These are phyloP conservation scores for Xanthoconium separans DNA, from an alignment of 1,284 basidiomycete genomes.

Conservation along the genomic window DNA sequence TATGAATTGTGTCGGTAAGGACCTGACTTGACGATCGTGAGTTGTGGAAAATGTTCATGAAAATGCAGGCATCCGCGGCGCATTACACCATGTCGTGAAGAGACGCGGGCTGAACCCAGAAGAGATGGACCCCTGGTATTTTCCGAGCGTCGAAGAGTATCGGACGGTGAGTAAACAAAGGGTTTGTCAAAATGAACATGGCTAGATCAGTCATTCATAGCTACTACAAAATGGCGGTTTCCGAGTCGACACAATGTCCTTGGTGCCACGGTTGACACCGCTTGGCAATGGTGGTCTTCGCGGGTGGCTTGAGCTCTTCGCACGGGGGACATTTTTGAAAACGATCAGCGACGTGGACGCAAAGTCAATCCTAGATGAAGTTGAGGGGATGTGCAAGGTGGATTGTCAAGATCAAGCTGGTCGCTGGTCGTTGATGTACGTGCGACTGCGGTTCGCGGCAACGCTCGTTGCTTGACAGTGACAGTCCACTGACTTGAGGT, in stretches of 20 bases:
- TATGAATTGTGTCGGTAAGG: conserved; percentile 62
- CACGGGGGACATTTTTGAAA: conserved; percentile 53
- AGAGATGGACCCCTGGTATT: conserved; percentile 78
- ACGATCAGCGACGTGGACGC: conserved; percentile 54
- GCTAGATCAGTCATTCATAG: conserved; percentile 32
- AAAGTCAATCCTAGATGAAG: conserved; percentile 61
- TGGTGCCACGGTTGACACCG: conserved; percentile 70
- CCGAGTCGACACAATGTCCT: conserved; percentile 50
- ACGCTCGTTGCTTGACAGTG: conserved; percentile 27
- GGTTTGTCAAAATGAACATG: not conserved
- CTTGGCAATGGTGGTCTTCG: conserved; percentile 54
- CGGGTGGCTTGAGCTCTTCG: conserved; percentile 75
- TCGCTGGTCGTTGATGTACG: conserved; percentile 73
- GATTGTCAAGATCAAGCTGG: conserved; percentile 61
- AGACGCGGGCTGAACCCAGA: conserved; percentile 59
- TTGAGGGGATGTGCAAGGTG: conserved; percentile 53
- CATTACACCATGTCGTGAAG: conserved; percentile 55
- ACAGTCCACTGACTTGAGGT: conserved; percentile 12
- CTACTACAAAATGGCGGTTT: conserved; percentile 60
- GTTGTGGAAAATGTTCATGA: not conserved
- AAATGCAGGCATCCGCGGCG: conserved; percentile 55
- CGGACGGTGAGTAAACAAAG: conserved; percentile 40
- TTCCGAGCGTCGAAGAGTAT: conserved; percentile 72
- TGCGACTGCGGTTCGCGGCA: conserved; percentile 58
- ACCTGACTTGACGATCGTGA: conserved; percentile 2